Evolutionary conservation across 2,329 filamentous ascomycete genomes (phyloP), one percentile per base, ranked within the genome.

Genomic region (Fusarium chuoi): DNA sequence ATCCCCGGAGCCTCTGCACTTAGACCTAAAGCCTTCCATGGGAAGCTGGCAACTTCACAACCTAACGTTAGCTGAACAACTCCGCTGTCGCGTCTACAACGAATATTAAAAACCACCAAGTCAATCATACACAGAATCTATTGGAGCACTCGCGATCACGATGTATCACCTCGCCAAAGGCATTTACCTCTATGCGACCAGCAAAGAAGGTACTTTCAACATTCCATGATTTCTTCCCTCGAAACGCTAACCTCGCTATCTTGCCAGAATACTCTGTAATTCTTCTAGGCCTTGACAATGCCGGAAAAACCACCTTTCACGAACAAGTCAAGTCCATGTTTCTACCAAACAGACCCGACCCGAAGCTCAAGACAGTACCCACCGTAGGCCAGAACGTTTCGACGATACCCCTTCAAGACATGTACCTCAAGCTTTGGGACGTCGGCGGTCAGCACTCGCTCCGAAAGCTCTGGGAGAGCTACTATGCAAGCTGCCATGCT

Each of bases 381-480:
- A 99, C 96, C 26, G 96, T 98, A 78, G 96, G 96, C 75, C 96
- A 98, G 83, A 98, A 98, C 84, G 95, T 98, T 74, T 93, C 94
- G 71, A 96, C 95, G 52, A 94, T 99, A 81, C 91, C 93, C 28
- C 88, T 98, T 30, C 93, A 94, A 22, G 94, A 98, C 82, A 96
- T 98, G 90, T 98, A 98, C 86, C 88, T 99, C 80, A 98, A 98
- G 87, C 93, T 99, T 78, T 98, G 96, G 96, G 96, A 99, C 81
- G 94, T 99, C 2, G 96, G 96, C 74, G 96, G 96, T 12, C 96
- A 99, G 83, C 91, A 96, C 80, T 93, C 90, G 35, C 89, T 99
- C 80, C 92, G 96, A 71, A 92, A 93, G 73, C 90, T 98, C 38
- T 99, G 96, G 96, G 94, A 98, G 83, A 94, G 92, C 83, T 99